phyloP scores from a whole-genome alignment of 768 basidiomycete genomes.

The Lentinula aciculospora region DNA sequence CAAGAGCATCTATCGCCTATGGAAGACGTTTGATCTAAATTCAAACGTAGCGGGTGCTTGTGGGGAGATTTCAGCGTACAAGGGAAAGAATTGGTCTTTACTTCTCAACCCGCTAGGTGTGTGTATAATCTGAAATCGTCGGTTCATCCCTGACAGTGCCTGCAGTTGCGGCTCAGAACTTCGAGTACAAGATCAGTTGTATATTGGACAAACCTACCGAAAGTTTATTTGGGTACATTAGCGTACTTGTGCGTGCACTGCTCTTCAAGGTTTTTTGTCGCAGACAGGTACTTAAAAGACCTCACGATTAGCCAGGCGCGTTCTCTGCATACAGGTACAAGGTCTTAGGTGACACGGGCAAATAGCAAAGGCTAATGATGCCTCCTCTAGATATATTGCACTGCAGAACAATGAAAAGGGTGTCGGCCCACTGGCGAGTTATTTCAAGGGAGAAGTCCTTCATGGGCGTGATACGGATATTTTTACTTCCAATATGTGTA shows the following conservation, averaged over 20 bases:
- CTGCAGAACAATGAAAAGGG: slow-evolving; percentile 81
- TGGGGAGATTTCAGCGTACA: slow-evolving; percentile 93
- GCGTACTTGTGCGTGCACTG: slow-evolving; percentile 62
- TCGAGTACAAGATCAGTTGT: slow-evolving; percentile 72
- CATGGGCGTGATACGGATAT: slow-evolving; percentile 85
- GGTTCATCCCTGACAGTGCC: too few species aligned
- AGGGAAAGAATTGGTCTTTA: slow-evolving; percentile 81
- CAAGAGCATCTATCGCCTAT: slow-evolving; percentile 88
- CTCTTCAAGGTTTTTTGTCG: not conserved
- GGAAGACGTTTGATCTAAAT: slow-evolving; percentile 92
- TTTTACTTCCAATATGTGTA: slow-evolving; percentile 96
- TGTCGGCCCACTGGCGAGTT: slow-evolving; percentile 85
- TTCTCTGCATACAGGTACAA: slow-evolving; percentile 81
- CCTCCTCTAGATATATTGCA: slow-evolving; percentile 86
- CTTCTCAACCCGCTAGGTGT: slow-evolving; percentile 68
- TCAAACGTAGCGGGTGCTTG: slow-evolving; percentile 94
- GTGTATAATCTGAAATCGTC: slow-evolving; percentile 1
- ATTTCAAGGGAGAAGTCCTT: slow-evolving; percentile 93
- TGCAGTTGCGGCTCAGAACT: slow-evolving; percentile 70
- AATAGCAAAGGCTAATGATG: too few species aligned
- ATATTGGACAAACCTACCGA: slow-evolving; percentile 81
- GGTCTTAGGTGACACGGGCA: too few species aligned
- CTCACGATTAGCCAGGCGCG: slow-evolving; percentile 63
- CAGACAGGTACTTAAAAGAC: not conserved
- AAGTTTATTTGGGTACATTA: slow-evolving; percentile 92